Conservation (phyloP, 371 early-diverging fungal genomes). For the Fennellomyces sp. region DNA sequence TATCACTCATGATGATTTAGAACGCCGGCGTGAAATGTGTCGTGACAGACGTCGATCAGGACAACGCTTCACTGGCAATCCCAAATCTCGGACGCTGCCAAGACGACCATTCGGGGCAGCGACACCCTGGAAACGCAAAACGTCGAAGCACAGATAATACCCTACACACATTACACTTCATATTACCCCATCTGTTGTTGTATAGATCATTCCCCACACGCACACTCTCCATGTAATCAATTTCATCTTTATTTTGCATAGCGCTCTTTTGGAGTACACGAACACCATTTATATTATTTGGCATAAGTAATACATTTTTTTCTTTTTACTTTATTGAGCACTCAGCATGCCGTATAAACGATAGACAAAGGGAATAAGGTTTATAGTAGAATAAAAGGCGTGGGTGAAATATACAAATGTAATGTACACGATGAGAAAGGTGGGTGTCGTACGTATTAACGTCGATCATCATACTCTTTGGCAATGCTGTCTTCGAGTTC, state of each 20-base stretch:
- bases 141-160: conserved; percentile 3
- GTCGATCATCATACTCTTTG: neutral
- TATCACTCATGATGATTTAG: conserved; percentile 54
- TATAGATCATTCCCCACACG: neutral
- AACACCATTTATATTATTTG: neutral
- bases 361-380: too few relatives aligned
- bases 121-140: neutral
- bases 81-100: conserved; percentile 13
- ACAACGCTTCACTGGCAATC: neutral
- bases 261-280: too few relatives aligned
- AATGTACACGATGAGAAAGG: too few relatives aligned
- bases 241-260: too few relatives aligned
- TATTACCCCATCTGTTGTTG: neutral
- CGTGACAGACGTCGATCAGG: conserved; percentile 32
- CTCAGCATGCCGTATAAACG: too few relatives aligned
- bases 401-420: too few relatives aligned
- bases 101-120: conserved; percentile 5
- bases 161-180: neutral
- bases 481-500: conserved; percentile 15
- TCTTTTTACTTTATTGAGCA: neutral
- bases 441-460: too few relatives aligned
- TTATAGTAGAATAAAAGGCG: too few relatives aligned
- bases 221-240: neutral
- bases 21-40: conserved; percentile 50
- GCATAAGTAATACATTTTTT: neutral